Evolutionary conservation across 495 filamentous ascomycete genomes (phyloP), one percentile per base, ranked within the genome.

Genomic region (Podospora comata): DNA sequence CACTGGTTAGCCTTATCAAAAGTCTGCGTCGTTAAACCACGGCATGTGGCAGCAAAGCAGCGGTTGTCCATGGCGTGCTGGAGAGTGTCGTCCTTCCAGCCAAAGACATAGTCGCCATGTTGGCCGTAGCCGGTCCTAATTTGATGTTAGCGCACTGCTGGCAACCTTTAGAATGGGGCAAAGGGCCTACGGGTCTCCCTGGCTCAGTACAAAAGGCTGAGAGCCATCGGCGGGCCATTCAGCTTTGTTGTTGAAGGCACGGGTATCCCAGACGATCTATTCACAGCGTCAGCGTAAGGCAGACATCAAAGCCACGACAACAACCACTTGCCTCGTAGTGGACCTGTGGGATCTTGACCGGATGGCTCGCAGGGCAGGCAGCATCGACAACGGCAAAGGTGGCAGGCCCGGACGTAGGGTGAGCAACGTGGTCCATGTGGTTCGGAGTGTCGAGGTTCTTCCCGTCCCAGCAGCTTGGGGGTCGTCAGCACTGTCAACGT

Each of bases 61-160:
- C 73, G 63, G 58, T 77, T 80, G 70, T 84, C 83, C 82, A 84
- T 84, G 56, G 81, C 82, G n/a, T 74, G 74, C 74, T 85, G 82
- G 16, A 85, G 80, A 0, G 77, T 62, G 61, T 83, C 73, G 48
- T 74, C 82, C 71, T 84, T 75, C 82, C 82, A 85, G 39, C 83
- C 83, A 67, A 85, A 85, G 28, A 85, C 79, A 75, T 85, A 85
- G 68, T 85, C 83, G 64, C 72, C 83, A 72, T 85, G 83, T 32
- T 83, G 73, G 0, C 71, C 71, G 60, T 68, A 73, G 23, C 73
- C 73, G 13, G 70, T 70, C 34, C 70, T 76, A 2, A 2, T 53
- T n/a, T 48, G 5, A 48, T 9, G 59, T 32, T 27, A 32, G 20
- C 11, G 5, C 1, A 13, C 18, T 11, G 26, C 26, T 16, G 15